A percentile compares a stretch with the other conserved stretches of the same genome.
These are phyloP conservation scores for Dryadomyces quercivorus DNA, from an alignment of 2,329 filamentous ascomycete genomes.

Conservation along the genomic window DNA sequence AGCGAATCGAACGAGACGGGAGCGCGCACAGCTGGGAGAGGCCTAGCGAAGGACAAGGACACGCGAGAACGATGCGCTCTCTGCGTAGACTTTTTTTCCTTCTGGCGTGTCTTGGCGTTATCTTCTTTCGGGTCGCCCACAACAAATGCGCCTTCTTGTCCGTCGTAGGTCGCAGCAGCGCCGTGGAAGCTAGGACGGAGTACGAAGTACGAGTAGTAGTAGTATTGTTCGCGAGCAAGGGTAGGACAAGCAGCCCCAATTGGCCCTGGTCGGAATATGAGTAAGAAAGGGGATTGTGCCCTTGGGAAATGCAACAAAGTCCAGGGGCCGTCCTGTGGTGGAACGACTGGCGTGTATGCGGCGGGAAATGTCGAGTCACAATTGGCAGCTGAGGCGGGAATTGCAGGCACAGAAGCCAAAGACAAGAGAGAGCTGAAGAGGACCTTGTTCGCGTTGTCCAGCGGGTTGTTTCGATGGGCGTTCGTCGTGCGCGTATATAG, in stretches of 20 bases:
- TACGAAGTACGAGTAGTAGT: not conserved
- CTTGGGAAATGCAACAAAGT: not conserved
- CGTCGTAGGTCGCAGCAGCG: not conserved
- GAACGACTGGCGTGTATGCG: not conserved
- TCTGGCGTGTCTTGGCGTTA: too few species aligned
- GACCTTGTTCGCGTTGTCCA: too few species aligned
- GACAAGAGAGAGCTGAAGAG: too few species aligned
- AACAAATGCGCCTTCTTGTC: not conserved
- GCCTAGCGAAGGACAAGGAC: not conserved
- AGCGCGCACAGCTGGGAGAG: not conserved
- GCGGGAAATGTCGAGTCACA: too few species aligned
- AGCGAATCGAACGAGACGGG: not conserved
- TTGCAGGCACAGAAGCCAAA: too few species aligned
- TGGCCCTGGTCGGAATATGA: not conserved
- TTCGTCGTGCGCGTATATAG: too few species aligned
- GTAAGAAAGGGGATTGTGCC: not conserved
- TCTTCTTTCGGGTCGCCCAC: too few species aligned
- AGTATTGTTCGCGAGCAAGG: not conserved
- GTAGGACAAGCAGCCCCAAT: not conserved
- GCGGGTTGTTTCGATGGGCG: too few species aligned
- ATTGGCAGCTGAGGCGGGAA: too few species aligned
- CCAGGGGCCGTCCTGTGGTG: not conserved
- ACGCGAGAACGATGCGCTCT: not conserved
- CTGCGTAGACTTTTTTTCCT: too few species aligned
- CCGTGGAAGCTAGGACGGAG: not conserved